Evolutionary conservation across 805 yeast genomes (phyloP).

Genomic region (Tetrapisispora phaffii): DNA sequence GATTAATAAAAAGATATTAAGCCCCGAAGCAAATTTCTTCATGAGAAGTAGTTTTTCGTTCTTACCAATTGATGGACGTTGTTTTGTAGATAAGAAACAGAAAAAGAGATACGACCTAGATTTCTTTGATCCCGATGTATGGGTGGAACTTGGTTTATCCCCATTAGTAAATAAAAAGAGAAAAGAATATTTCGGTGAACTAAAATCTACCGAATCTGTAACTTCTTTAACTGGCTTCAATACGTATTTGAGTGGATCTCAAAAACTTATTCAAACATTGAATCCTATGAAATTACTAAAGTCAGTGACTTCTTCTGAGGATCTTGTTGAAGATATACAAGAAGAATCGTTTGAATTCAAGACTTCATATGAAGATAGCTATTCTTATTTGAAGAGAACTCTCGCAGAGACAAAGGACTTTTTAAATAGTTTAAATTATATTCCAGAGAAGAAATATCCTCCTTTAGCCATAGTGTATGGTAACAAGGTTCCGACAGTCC

Average conservation of each 20-base stretch:
- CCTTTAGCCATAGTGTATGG: conserved; percentile 81
- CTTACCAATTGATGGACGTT: conserved; percentile 64
- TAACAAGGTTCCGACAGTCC: conserved; percentile 70
- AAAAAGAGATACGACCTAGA: conserved; percentile 55
- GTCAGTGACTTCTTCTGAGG: conserved; percentile 2
- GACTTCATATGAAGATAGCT: conserved; percentile 42
- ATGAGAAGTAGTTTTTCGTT: conserved; percentile 80
- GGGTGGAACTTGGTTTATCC: conserved; percentile 67
- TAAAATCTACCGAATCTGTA: not conserved
- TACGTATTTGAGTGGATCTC: conserved; percentile 5
- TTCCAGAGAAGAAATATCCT: conserved; percentile 52
- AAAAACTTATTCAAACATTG: conserved; percentile 8
- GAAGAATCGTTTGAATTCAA: conserved; percentile 14
- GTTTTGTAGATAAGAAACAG: conserved; percentile 56
- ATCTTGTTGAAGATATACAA: conserved; percentile 6
- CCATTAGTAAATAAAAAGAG: conserved; percentile 51
- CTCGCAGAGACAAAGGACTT: conserved; percentile 51
- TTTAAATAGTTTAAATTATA: conserved; percentile 44
- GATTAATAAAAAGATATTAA: conserved; percentile 60
- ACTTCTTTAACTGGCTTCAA: not conserved
- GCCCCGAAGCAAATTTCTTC: conserved; percentile 75
- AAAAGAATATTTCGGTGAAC: conserved; percentile 4
- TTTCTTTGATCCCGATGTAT: conserved; percentile 67
- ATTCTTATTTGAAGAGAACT: conserved; percentile 53
- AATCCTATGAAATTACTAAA: conserved; percentile 11